Base-by-base conservation (phyloP, 805 yeast genomes). In the Suhomyces tanzawaensis region DNA sequence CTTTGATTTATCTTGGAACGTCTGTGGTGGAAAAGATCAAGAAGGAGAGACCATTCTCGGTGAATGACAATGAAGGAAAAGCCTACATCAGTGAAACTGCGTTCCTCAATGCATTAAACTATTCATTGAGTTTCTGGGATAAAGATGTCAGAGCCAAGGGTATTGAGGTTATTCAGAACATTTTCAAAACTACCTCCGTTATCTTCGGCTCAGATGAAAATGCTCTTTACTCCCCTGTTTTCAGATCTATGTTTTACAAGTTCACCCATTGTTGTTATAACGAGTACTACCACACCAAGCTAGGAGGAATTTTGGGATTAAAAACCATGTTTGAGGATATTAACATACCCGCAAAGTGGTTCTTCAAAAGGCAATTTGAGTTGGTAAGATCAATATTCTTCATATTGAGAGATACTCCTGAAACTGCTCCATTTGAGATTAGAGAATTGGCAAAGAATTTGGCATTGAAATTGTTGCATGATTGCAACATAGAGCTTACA, bases 251-350 rank as follows among this genome's bases (percentile, higher is more conserved):
- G 69, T 81, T 86, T 48, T 82, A 87, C 35, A 82, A 82, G 37
- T 84, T 95, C 52, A 81, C 93, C 30, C 99, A 95, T 54, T 77
- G 87, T 31, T 90, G 98, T 62, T 93, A 85, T 56, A 95, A 86
- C 45, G 96, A 87, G 58, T 82, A 80, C 24, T 91, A 85, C 62
- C 86, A 85, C 57, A 74, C 81, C 23, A 93, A 93, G 49, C 71
- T 86, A 7, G 97, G 97, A 6, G 97, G 98, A 27, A 81, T 91
- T 26, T 54, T 85, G 19, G 98, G 99, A 16, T 68, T 93, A 33
- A 72, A 78, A 47, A 77, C 88, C 2, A 70, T 91, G 68, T 71
- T 88, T 26, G 74, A 76, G 30, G 93, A 83, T 31, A 62, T 84
- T 23, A 73, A 64, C 1, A 76, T 87, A 32, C 86, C 96, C 0